Conservation (phyloP, 2,329 filamentous ascomycete species). For the Sclerotinia borealis region DNA sequence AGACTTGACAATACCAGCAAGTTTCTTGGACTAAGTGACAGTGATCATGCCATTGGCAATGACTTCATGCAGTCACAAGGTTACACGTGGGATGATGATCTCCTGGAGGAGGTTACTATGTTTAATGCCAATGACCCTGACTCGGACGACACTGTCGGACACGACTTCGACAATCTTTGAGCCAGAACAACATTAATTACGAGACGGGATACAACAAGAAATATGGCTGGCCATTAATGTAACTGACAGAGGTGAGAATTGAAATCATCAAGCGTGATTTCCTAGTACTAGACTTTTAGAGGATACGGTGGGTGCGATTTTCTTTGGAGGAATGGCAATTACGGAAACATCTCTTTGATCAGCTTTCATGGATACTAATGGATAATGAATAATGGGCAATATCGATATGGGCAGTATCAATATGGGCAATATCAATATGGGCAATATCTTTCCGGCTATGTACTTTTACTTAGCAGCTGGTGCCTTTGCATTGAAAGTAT, state of each 20-base stretch:
- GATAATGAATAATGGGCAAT: not conserved
- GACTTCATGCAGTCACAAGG: not conserved
- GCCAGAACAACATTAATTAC: not conserved
- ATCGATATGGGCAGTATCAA: not conserved
- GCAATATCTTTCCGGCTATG: not conserved
- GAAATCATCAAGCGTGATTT: not conserved
- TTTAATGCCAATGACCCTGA: not conserved
- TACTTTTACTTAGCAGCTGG: not conserved
- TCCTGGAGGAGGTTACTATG: not conserved
- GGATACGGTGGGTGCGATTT: not conserved
- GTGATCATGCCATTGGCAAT: not conserved
- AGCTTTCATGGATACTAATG: not conserved
- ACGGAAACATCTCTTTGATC: not conserved
- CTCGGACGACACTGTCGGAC: not conserved
- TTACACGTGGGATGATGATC: not conserved
- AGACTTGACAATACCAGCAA: not conserved
- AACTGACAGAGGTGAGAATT: not conserved
- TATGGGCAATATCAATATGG: not conserved
- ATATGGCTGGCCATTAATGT: slow-evolving; percentile 1
- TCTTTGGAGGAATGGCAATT: not conserved
- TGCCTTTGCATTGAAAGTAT: too few species aligned
- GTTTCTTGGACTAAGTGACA: not conserved
- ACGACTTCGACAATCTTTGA: not conserved
- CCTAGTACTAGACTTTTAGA: not conserved
- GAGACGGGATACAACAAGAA: not conserved